These are phyloP conservation scores for Dryadomyces quercus-mongolicae DNA, from an alignment of 2,329 filamentous ascomycete species.

Conservation along the genomic window DNA sequence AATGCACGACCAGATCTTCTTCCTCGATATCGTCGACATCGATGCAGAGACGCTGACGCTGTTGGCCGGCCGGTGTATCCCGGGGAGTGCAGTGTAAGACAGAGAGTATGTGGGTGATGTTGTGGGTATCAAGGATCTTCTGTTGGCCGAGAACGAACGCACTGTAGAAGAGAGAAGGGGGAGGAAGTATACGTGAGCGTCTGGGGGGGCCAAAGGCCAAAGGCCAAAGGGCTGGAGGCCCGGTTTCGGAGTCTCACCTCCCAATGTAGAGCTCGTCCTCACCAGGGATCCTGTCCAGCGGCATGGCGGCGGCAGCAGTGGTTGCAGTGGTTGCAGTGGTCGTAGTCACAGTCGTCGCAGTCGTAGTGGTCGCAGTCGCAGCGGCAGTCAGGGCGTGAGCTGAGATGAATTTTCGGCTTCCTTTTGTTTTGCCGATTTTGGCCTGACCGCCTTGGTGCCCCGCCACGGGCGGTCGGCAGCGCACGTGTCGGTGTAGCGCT, in stretches of 20 bases:
- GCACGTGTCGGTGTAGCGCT: neutral
- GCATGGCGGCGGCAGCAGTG: too few species aligned
- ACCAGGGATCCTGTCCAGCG: conserved; percentile 55
- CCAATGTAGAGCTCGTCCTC: conserved; percentile 65
- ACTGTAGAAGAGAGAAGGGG: conserved; percentile 34
- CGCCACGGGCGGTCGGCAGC: neutral
- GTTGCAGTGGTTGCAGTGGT: too few species aligned
- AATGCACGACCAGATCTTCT: conserved; percentile 71
- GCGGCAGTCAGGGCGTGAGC: too few species aligned
- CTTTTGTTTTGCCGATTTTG: neutral
- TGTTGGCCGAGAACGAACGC: conserved; percentile 68
- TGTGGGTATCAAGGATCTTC: conserved; percentile 49
- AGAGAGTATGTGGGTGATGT: conserved; percentile 86
- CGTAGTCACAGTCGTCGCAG: too few species aligned
- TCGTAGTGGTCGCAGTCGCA: too few species aligned
- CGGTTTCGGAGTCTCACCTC: conserved; percentile 37
- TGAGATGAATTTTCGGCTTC: neutral
- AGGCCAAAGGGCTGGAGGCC: too few species aligned
- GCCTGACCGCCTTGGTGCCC: neutral
- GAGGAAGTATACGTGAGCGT: conserved; percentile 13
- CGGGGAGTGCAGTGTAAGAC: conserved; percentile 40
- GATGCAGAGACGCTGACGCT: conserved; percentile 31
- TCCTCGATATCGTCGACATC: conserved; percentile 87
- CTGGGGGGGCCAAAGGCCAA: too few species aligned
- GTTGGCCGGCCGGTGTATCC: conserved; percentile 25